Evolutionary conservation across 352 stramenopile genomes (phyloP), one percentile per base, ranked within the genome.

Genomic region (Pythium dissimile): DNA sequence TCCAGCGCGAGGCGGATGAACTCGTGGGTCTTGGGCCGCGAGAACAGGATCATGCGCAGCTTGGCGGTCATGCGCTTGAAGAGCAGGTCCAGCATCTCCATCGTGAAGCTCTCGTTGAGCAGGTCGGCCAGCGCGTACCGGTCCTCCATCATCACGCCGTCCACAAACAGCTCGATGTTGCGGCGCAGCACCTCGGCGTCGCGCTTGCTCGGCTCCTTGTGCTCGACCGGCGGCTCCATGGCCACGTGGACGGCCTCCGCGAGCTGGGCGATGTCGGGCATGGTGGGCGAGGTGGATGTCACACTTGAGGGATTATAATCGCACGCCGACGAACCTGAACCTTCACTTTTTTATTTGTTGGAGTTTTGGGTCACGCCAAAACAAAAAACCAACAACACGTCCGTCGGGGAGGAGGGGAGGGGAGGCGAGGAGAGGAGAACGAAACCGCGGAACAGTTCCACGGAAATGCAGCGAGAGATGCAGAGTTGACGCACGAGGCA

Each of bases 11-110:
- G 56, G 43, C 66, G 66, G 44, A 93, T 77, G 43, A 93, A 70
- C 73, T 93, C 83, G 41, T 83, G 67, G 62, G 75, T 86, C 66
- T 87, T 88, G 20, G 82, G 67, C 11, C 77, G 64, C 16, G 77
- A 68, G 58, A 93, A 93, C 16, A 93, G 65, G 46, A 91, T 88
- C 46, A 72, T 64, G 41, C 83, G 83, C 57, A 93, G 65, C 15
- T 82, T 80, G 54, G 62, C 78, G 43, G 83, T 93, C 83, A 93
- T 93, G 57, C 83, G 80, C 67, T 93, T 93, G 59, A 93, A 88
- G 24, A 93, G 77, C 52, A 93, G 60, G 34, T 93, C 83, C 27
- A 93, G 61, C 83, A 93, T 93, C 30, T 93, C 80, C 54, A 86
- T 80, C 55, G 79, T 76, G 63, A 93, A 93, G 18, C 71, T 85